These are phyloP conservation scores for Pleurotus cornucopiae DNA, from an alignment of 768 basidiomycete species.

Conservation along the genomic window DNA sequence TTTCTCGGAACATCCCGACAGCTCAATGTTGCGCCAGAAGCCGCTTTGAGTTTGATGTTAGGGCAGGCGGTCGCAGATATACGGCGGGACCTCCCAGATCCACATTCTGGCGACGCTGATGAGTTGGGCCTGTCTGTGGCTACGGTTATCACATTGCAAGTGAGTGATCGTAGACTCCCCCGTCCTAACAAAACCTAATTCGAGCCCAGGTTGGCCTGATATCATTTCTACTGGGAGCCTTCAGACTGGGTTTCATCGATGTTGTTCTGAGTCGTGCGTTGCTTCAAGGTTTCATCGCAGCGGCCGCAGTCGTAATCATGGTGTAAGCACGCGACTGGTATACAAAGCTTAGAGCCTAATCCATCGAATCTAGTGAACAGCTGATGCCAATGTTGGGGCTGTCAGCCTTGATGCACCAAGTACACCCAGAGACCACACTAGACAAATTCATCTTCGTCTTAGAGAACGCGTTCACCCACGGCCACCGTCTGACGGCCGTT, in stretches of 20 bases:
- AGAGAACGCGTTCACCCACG: constrained; percentile 47
- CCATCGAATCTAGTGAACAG: constrained; percentile 53
- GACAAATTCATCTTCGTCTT: constrained; percentile 78
- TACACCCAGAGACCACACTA: constrained; percentile 64
- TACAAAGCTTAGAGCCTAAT: background rate
- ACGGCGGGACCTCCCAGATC: constrained; percentile 43
- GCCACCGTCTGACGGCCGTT: constrained; percentile 63
- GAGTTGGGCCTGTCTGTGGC: constrained; percentile 62
- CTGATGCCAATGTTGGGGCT: constrained; percentile 90
- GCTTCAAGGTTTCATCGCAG: constrained; percentile 82
- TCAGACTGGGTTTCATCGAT: constrained; percentile 89
- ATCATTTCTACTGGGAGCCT: constrained; percentile 80
- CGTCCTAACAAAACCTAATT: background rate
- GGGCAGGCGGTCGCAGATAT: constrained; percentile 81
- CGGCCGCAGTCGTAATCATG: constrained; percentile 81
- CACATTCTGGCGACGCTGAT: constrained; percentile 38
- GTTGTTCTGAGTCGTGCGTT: constrained; percentile 89
- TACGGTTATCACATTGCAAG: constrained; percentile 84
- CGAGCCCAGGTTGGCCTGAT: constrained; percentile 69
- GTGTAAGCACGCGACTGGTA: constrained; percentile 44
- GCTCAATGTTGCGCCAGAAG: constrained; percentile 85
- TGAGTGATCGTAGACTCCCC: constrained; percentile 16
- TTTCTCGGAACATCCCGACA: constrained; percentile 84
- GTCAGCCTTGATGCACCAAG: constrained; percentile 40
- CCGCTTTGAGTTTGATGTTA: constrained; percentile 79